Percentiles rank a stretch among this genome's conserved stretches.
These are phyloP conservation scores for Aechmea fasciata DNA, from an alignment of 176 grass and related monocot species.

Conservation along the genomic window DNA sequence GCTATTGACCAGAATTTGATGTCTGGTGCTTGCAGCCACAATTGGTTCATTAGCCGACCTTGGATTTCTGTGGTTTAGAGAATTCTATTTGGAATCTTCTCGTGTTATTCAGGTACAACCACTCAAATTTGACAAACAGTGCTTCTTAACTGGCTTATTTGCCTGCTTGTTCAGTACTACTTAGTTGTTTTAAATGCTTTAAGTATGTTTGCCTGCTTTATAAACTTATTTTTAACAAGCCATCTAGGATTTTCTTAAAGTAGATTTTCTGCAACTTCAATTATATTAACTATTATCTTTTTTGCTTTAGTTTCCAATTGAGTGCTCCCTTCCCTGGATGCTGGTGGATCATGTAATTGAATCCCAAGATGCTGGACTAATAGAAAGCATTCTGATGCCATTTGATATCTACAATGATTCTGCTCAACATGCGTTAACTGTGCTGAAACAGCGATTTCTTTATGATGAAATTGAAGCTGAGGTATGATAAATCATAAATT, in stretches of 20 bases:
- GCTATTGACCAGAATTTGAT: slow-evolving; percentile 3
- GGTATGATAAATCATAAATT: slow-evolving; percentile 28
- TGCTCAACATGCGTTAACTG: slow-evolving; percentile 86
- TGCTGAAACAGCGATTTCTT: slow-evolving; percentile 93
- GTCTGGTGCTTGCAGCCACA: slow-evolving; percentile 62
- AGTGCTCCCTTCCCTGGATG: slow-evolving; percentile 98
- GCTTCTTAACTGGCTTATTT: background rate
- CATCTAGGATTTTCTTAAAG: too few species aligned
- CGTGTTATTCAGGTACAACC: slow-evolving; percentile 78
- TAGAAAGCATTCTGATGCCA: slow-evolving; percentile 95
- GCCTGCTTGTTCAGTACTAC: background rate
- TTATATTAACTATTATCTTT: background rate
- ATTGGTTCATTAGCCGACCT: slow-evolving; percentile 91
- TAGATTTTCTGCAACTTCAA: background rate
- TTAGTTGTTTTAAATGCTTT: too few species aligned
- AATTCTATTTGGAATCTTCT: slow-evolving; percentile 99
- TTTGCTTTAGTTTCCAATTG: slow-evolving; percentile 78
- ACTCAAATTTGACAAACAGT: background rate
- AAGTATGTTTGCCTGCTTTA: too few species aligned
- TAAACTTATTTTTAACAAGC: too few species aligned
- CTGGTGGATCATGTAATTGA: slow-evolving; percentile 81
- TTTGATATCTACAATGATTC: slow-evolving; percentile 99
- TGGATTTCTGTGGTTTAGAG: slow-evolving; percentile 97
- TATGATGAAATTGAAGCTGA: slow-evolving; percentile 99
- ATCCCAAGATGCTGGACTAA: slow-evolving; percentile 85